Conservation (phyloP, 257 asterid species). For the Nicotiana otophora region DNA sequence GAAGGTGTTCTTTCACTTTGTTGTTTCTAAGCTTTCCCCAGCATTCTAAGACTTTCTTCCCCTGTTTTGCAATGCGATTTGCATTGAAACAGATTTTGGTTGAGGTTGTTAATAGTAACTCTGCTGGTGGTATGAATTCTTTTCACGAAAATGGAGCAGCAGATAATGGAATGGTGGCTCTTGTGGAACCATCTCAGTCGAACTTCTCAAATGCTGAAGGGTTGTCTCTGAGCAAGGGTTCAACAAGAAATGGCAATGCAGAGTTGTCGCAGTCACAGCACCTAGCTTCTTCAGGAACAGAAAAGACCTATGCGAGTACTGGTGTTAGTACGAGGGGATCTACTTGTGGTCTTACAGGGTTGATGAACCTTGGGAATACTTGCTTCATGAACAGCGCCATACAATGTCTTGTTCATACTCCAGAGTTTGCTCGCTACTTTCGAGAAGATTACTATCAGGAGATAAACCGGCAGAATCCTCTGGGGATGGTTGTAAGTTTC, state of each 20-base stretch:
- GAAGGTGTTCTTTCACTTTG: not conserved
- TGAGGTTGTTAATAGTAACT: conserved; percentile 47
- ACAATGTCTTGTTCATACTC: conserved; percentile 97
- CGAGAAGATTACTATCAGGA: conserved; percentile 97
- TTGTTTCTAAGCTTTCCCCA: not conserved
- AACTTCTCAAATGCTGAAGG: conserved; percentile 59
- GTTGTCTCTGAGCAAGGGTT: conserved; percentile 52
- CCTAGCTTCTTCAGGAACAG: conserved; percentile 30
- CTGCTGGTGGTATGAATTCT: conserved; percentile 45
- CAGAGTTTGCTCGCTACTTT: conserved; percentile 88
- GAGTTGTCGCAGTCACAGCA: conserved; percentile 46
- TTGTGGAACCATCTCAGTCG: conserved; percentile 44
- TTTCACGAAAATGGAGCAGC: conserved; percentile 62
- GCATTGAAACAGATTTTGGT: conserved; percentile 67
- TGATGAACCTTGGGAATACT: conserved; percentile 95
- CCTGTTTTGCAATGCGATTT: conserved; percentile 20
- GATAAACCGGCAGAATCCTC: conserved; percentile 91
- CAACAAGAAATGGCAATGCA: conserved; percentile 73
- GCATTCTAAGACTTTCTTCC: not conserved
- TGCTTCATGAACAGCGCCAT: conserved; percentile 99
- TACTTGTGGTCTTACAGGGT: conserved; percentile 87
- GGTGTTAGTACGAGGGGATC: conserved; percentile 96
- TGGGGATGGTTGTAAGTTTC: conserved; percentile 99
- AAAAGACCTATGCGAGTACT: conserved; percentile 59
- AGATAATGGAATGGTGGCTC: conserved; percentile 50